Evolutionary conservation across 202 grass and related monocot species (phyloP).

Genomic region (Carex arenaria): DNA sequence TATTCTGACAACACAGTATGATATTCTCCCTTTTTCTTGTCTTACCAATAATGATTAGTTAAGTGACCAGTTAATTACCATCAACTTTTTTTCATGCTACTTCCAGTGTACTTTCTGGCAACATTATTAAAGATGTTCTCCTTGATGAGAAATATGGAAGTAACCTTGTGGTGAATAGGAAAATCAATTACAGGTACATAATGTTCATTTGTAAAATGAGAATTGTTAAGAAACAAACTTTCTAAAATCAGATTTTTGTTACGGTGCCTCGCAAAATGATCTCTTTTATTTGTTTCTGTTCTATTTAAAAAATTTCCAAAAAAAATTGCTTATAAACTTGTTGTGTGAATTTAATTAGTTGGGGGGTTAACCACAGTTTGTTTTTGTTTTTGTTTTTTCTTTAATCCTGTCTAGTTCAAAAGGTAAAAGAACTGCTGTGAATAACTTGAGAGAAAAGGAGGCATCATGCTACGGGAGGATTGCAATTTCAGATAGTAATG

Average conservation of each 20-base stretch:
- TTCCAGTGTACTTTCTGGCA: slow-evolving; percentile 58
- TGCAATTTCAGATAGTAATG: slow-evolving; percentile 20
- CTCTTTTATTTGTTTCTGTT: too few species aligned
- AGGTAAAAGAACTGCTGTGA: not conserved
- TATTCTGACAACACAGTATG: not conserved
- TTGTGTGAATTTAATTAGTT: not conserved
- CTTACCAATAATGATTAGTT: not conserved
- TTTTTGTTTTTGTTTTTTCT: not conserved
- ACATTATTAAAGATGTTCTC: slow-evolving; percentile 39
- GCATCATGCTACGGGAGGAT: not conserved
- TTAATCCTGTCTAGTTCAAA: not conserved
- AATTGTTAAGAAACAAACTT: not conserved
- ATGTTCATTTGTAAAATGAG: not conserved
- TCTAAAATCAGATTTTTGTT: not conserved
- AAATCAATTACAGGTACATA: slow-evolving; percentile 57
- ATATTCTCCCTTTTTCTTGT: not conserved
- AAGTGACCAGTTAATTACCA: slow-evolving; percentile 7
- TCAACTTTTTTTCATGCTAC: slow-evolving; percentile 1
- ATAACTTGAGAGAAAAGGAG: not conserved
- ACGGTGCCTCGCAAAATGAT: too few species aligned
- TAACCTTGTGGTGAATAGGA: slow-evolving; percentile 43
- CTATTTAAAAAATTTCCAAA: too few species aligned
- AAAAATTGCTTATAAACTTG: too few species aligned
- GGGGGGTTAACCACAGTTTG: not conserved
- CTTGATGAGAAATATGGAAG: slow-evolving; percentile 9